These are phyloP conservation scores for Capsicum pubescens DNA, from an alignment of 257 asterid species.

Conservation along the genomic window DNA sequence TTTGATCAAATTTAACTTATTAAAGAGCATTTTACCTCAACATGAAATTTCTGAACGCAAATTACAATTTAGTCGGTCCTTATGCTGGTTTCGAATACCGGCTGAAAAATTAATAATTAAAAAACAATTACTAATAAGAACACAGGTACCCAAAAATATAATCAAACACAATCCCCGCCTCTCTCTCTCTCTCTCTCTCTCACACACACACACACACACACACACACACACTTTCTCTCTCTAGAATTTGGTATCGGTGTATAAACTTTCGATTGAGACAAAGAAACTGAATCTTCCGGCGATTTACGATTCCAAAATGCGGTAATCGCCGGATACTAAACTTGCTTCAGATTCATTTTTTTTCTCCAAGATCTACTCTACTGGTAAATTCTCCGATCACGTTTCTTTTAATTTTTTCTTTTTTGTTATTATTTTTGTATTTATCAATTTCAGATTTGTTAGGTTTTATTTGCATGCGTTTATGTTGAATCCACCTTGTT, in stretches of 20 bases:
- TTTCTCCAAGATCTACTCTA: conserved; percentile 62
- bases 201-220: neutral
- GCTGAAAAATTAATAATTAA: neutral
- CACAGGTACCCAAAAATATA: conserved; percentile 31
- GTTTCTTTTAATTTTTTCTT: neutral
- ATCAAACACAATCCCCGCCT: conserved; percentile 62
- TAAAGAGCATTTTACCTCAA: too few relatives aligned
- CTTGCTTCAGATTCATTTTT: conserved; percentile 46
- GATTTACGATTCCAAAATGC: conserved; percentile 59
- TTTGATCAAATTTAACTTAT: too few relatives aligned
- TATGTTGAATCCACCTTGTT: conserved; percentile 30
- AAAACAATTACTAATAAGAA: conserved; percentile 3
- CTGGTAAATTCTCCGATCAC: conserved; percentile 59
- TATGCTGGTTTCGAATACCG: too few relatives aligned
- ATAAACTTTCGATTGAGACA: conserved; percentile 31
- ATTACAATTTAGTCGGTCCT: too few relatives aligned
- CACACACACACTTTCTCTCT: conserved; percentile 14
- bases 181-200: conserved; percentile 33
- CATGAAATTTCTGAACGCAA: too few relatives aligned
- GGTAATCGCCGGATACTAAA: conserved; percentile 21
- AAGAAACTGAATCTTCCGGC: conserved; percentile 34
- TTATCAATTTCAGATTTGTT: neutral
- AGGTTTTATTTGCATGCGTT: conserved; percentile 25
- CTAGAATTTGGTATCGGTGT: conserved; percentile 32
- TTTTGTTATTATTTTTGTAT: neutral